These are phyloP conservation scores for Penicillium argentinense DNA, from an alignment of 495 filamentous ascomycete species.

Conservation along the genomic window DNA sequence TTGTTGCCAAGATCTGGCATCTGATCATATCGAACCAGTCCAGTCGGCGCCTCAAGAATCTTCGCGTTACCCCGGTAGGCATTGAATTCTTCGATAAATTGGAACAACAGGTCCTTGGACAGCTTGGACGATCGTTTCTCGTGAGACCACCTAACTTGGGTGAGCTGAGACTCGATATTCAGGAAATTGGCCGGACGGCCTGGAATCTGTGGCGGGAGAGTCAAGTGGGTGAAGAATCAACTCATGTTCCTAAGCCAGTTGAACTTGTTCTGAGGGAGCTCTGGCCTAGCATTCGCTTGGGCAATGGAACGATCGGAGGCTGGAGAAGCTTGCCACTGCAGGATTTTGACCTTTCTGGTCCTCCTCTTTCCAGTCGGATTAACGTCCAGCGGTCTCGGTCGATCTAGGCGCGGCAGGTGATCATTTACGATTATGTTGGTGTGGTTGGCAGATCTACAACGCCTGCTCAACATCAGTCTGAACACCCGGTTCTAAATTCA, in stretches of 20 bases:
- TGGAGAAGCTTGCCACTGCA: background rate
- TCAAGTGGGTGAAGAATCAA: background rate
- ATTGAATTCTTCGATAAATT: constrained; percentile 1
- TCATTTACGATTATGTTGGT: too few relatives aligned
- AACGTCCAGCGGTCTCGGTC: background rate
- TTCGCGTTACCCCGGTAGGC: background rate
- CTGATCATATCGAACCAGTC: background rate
- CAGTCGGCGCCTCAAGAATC: background rate
- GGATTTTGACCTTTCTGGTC: background rate
- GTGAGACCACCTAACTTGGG: background rate
- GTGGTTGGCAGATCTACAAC: too few relatives aligned
- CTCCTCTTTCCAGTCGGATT: background rate
- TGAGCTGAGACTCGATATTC: background rate
- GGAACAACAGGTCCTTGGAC: background rate
- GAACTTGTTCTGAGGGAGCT: background rate
- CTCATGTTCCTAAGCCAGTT: background rate
- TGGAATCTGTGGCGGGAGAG: background rate
- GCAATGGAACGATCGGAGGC: background rate
- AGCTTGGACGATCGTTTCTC: background rate
- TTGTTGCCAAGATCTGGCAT: background rate
- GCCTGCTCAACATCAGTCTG: too few relatives aligned
- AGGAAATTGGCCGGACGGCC: background rate
- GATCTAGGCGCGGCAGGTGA: background rate
- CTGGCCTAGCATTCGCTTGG: background rate
- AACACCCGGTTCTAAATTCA: too few relatives aligned